Evolutionary conservation across 164 flowering plant genomes (phyloP), one percentile per base, ranked within the genome.

Genomic region (Brasenia schreberi): DNA sequence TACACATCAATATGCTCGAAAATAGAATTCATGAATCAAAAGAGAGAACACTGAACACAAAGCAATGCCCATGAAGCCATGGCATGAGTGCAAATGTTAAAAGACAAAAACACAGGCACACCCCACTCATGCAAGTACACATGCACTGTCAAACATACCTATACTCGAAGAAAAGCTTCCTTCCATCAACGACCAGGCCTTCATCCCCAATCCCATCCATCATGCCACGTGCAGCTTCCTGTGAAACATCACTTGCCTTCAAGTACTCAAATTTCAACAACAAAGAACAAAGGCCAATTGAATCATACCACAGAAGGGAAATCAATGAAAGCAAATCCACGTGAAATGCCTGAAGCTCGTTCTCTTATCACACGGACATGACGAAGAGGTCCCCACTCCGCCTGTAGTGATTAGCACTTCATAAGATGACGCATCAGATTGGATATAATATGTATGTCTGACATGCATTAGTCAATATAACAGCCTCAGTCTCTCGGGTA

Each of bases 351-450:
- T 70, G 97, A 95, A 75, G 71, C 89, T 65, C 96, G 77, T 77
- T 95, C 97, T 80, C 85, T 92, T 64, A 95, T 95, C 42, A 95
- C 90, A 70, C 99, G 94, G 2, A 92, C 96, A 81, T 95, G 96
- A 63, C 96, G 96, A 70, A 95, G 90, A 17, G 99, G 99, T 17
- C 92, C 97, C 99, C 99, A 95, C 72, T 95, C 97, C 81, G 92
- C 92, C 99, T 95, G 67, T 66, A 19, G 58, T 19, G 44, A 9
- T 62, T 7, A 67, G 68, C 19, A n/a, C 17, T 6, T 33, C 39
- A 33, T 33, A 33, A 33, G 39, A 33, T 33, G 39, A 33, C 3
- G 39, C 39, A 33, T 33, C 39, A 33, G 39, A 33, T 33, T 33
- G 39, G 39, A 33, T 33, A 33, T 33, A 33, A 33, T 33, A 64